Evolutionary conservation across 345 rosid genomes (phyloP).

Genomic region (Hevea brasiliensis): DNA sequence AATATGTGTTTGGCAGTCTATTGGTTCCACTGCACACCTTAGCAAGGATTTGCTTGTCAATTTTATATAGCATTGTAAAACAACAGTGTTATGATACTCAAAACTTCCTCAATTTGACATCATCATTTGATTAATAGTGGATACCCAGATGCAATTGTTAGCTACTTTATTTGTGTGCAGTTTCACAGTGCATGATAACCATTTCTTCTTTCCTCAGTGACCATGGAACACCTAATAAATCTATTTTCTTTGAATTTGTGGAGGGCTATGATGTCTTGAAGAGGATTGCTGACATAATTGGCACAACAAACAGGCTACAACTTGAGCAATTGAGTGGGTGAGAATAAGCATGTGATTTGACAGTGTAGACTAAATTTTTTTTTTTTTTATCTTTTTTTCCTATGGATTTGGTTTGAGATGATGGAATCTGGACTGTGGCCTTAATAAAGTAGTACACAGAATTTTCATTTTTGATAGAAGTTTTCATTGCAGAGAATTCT

Average conservation of each 20-base stretch:
- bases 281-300: slow-evolving; percentile 62
- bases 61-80: too few species aligned
- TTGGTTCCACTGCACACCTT: neutral
- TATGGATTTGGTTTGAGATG: neutral
- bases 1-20: neutral
- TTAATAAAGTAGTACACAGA: neutral
- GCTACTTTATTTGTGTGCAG: neutral
- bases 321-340: slow-evolving; percentile 87
- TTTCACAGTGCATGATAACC: slow-evolving; percentile 3
- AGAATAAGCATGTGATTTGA: slow-evolving; percentile 17
- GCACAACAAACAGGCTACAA: slow-evolving; percentile 41
- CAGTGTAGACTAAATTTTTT: too few species aligned
- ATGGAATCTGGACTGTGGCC: neutral
- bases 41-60: neutral
- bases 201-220: neutral
- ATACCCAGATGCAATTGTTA: neutral
- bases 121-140: too few species aligned
- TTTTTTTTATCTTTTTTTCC: neutral
- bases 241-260: slow-evolving; percentile 22
- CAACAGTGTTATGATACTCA: neutral
- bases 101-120: neutral
- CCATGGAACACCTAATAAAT: neutral
- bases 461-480: slow-evolving; percentile 8
- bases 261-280: slow-evolving; percentile 86
- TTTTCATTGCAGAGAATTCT: slow-evolving; percentile 70